These are phyloP conservation scores for Globisporangium polare DNA, from an alignment of 352 stramenopile species.

Conservation along the genomic window DNA sequence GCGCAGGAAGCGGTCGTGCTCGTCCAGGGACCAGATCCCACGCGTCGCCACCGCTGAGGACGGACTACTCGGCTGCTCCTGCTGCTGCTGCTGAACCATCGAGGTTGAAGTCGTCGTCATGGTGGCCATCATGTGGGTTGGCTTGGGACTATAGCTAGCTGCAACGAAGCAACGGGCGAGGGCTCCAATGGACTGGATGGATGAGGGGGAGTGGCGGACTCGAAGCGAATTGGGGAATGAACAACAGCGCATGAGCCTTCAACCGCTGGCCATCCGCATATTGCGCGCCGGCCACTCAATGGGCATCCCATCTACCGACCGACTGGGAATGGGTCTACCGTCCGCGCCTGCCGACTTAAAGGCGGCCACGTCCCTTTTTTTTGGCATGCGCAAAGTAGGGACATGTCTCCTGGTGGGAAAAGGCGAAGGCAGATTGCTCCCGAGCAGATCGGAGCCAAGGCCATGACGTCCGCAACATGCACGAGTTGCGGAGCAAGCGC, in stretches of 20 bases:
- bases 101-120: slow-evolving; percentile 18
- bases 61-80: not conserved
- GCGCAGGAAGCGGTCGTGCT: slow-evolving; percentile 70
- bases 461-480: too few species aligned
- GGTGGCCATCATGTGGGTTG: slow-evolving; percentile 14
- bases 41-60: slow-evolving; percentile 11
- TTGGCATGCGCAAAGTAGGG: not conserved
- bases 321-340: slow-evolving; percentile 8
- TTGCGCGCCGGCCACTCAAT: slow-evolving; percentile 13
- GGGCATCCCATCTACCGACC: slow-evolving; percentile 11
- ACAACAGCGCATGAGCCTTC: not conserved
- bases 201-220: not conserved
- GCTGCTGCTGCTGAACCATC: slow-evolving; percentile 4
- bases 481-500: too few species aligned
- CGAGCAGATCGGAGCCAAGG: too few species aligned
- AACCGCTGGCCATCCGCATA: slow-evolving; percentile 1
- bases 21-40: slow-evolving; percentile 63
- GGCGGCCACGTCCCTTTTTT: not conserved
- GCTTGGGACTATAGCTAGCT: not conserved
- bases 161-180: slow-evolving; percentile 1
- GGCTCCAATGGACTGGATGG: not conserved
- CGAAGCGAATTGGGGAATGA: slow-evolving; percentile 14
- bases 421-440: not conserved
- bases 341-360: slow-evolving; percentile 13
- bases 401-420: not conserved